Conservation (phyloP, 2,329 filamentous ascomycete species). For the Xylariaceae sp. region DNA sequence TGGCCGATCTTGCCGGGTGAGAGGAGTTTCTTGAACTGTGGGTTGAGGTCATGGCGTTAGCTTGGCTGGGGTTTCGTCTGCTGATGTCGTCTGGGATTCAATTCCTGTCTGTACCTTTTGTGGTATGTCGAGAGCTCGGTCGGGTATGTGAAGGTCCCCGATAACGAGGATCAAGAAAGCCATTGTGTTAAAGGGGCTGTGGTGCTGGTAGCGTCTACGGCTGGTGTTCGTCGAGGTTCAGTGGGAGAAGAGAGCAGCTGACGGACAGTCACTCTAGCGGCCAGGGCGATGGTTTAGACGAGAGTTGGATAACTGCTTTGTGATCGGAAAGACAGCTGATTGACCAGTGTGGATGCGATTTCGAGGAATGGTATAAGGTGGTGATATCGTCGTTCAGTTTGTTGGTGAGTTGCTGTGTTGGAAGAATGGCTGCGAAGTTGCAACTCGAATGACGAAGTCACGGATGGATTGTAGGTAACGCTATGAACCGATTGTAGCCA, state of each 20-base stretch:
- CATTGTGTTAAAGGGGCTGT: slow-evolving; percentile 49
- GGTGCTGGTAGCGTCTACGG: not conserved
- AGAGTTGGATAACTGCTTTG: slow-evolving; percentile 1
- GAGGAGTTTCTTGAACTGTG: slow-evolving; percentile 78
- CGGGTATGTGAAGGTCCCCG: slow-evolving; percentile 89
- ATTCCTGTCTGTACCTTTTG: slow-evolving; percentile 60
- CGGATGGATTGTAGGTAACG: not conserved
- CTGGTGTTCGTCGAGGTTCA: not conserved
- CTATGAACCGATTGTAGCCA: not conserved
- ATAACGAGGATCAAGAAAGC: slow-evolving; percentile 88
- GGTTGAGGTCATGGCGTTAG: slow-evolving; percentile 7
- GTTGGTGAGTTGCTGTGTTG: not conserved
- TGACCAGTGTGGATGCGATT: not conserved
- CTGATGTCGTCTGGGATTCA: no score
- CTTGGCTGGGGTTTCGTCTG: slow-evolving; percentile 9
- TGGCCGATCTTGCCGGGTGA: slow-evolving; percentile 79
- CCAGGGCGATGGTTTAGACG: not conserved
- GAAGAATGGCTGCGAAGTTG: not conserved
- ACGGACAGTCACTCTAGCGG: not conserved
- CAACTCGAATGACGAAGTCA: not conserved
- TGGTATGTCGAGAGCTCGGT: slow-evolving; percentile 85
- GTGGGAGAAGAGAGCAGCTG: not conserved
- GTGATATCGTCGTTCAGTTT: not conserved
- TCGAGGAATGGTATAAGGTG: not conserved
- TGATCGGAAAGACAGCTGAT: not conserved